phyloP scores from a whole-genome alignment of 1,284 basidiomycete species.

The Butyriboletus appendiculatus region DNA sequence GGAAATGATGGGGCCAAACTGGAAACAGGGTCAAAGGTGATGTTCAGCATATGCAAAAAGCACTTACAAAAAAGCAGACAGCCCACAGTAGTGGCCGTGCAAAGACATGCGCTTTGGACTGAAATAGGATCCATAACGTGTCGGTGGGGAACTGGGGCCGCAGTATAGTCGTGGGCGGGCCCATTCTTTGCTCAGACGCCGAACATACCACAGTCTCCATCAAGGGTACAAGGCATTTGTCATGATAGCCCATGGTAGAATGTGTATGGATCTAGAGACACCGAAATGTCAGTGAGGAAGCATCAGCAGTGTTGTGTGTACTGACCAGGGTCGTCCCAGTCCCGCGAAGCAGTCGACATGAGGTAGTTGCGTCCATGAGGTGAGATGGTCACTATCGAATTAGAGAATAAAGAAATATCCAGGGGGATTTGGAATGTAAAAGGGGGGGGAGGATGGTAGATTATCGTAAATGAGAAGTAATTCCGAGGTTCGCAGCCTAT shows the following conservation, averaged over 20 bases:
- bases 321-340: slow-evolving; percentile 15
- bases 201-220: slow-evolving; percentile 7
- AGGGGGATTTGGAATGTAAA: background rate
- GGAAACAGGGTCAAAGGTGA: slow-evolving; percentile 1
- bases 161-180: background rate
- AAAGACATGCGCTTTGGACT: slow-evolving; percentile 1
- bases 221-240: slow-evolving; percentile 7
- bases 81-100: slow-evolving; percentile 17
- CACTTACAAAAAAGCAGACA: slow-evolving; percentile 24
- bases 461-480: slow-evolving; percentile 1
- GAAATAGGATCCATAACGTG: slow-evolving; percentile 5
- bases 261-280: slow-evolving; percentile 11
- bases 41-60: background rate
- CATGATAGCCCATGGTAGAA: background rate
- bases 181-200: background rate
- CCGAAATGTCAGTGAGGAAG: background rate
- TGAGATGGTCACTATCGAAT: background rate
- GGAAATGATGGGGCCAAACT: slow-evolving; percentile 27
- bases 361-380: slow-evolving; percentile 14
- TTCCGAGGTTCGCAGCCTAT: slow-evolving; percentile 18
- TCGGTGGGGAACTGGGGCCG: slow-evolving; percentile 1
- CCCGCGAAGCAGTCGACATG: background rate
- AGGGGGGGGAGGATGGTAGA: background rate
- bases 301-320: background rate
- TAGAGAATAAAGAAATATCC: background rate